Percentiles rank a stretch among this genome's conserved stretches.
These are phyloP conservation scores for Ramularia collo-cygni DNA, from an alignment of 2,329 filamentous ascomycete genomes.

Conservation along the genomic window DNA sequence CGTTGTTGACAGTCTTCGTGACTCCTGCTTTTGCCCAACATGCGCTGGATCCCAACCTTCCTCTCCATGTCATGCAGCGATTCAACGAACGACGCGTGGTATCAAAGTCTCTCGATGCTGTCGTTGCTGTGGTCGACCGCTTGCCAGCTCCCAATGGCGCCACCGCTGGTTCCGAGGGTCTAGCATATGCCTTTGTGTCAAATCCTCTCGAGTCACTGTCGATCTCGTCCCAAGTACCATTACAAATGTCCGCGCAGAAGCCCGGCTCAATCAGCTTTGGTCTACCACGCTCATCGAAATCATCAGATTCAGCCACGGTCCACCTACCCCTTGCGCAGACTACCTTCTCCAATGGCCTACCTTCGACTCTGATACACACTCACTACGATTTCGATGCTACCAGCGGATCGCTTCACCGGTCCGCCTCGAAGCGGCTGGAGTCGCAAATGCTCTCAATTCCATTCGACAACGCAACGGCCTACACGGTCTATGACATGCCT, in stretches of 20 bases:
- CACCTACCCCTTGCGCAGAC: slow-evolving; percentile 68
- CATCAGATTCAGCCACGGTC: slow-evolving; percentile 8
- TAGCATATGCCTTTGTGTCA: slow-evolving; percentile 23
- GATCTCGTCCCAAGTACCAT: slow-evolving; percentile 6
- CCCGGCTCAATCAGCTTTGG: slow-evolving; percentile 24
- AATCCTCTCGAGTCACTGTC: slow-evolving; percentile 9
- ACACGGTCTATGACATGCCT: slow-evolving; percentile 15
- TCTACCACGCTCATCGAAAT: slow-evolving; percentile 1
- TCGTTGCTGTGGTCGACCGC: slow-evolving; percentile 27
- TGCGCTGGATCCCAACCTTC: slow-evolving; percentile 17
- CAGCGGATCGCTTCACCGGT: slow-evolving; percentile 7
- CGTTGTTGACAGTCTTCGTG: slow-evolving; percentile 17
- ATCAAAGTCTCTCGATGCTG: slow-evolving; percentile 16
- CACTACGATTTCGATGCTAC: slow-evolving; percentile 18
- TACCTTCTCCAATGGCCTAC: slow-evolving; percentile 62
- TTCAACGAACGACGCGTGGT: slow-evolving; percentile 7
- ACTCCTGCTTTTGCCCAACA: slow-evolving; percentile 22
- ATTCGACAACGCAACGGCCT: neutral
- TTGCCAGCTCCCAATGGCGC: slow-evolving; percentile 14
- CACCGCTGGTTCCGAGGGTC: slow-evolving; percentile 20
- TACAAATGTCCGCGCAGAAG: slow-evolving; percentile 20
- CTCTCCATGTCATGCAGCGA: slow-evolving; percentile 15
- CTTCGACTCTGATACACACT: slow-evolving; percentile 47
- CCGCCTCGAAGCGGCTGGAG: slow-evolving; percentile 15
- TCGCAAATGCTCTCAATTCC: slow-evolving; percentile 16